Evolutionary conservation across 106 monocot genomes (phyloP).

Genomic region (Alisma plantagoaquatica): DNA sequence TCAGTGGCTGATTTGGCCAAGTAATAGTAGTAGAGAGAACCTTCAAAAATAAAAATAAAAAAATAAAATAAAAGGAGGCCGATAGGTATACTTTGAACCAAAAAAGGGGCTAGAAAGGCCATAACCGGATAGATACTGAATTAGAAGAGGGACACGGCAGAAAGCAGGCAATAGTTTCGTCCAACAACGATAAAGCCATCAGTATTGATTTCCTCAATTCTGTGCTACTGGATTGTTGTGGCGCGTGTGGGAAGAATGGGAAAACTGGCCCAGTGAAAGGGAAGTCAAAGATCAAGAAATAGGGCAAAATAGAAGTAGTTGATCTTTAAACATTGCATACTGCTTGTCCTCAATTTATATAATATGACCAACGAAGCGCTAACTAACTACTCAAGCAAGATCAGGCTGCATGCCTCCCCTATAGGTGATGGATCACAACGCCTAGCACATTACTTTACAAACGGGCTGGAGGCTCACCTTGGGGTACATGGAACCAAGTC

Average conservation of each 20-base stretch:
- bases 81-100: not conserved
- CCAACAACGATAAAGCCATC: not conserved
- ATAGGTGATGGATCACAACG: constrained; percentile 31
- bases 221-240: constrained; percentile 13
- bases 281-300: constrained; percentile 15
- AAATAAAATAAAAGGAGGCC: constrained; percentile 12
- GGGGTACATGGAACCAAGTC: constrained; percentile 21
- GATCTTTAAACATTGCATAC: constrained; percentile 31
- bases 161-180: constrained; percentile 22
- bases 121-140: constrained; percentile 4
- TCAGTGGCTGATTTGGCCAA: no score
- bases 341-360: constrained; percentile 24
- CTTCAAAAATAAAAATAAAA: no score
- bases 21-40: no score
- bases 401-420: constrained; percentile 25
- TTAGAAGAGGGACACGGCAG: constrained; percentile 14
- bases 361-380: constrained; percentile 17
- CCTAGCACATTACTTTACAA: constrained; percentile 29
- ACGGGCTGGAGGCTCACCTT: constrained; percentile 41
- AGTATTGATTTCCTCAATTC: constrained; percentile 16
- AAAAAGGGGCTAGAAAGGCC: constrained; percentile 9
- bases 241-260: not conserved
- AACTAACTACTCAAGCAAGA: constrained; percentile 26
- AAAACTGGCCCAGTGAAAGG: not conserved
- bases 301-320: constrained; percentile 20